Conservation (phyloP, 2,329 filamentous ascomycete species). For the Cladophialophora exuberans region DNA sequence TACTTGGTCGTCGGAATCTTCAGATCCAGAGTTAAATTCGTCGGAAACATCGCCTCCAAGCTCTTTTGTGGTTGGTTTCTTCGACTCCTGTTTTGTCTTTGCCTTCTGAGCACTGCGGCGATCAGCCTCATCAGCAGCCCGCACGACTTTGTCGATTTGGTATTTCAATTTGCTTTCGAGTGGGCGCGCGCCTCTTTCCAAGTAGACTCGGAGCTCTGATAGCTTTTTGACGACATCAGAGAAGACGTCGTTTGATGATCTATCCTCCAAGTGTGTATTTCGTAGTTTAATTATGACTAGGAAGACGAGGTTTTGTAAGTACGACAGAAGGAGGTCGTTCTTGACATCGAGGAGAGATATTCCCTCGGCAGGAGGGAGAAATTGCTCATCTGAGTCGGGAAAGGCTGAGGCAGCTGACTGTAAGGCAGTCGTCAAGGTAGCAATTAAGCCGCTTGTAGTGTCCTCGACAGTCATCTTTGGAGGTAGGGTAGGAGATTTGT, state of each 20-base stretch:
- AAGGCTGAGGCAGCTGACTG: constrained; percentile 25
- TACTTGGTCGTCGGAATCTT: constrained; percentile 51
- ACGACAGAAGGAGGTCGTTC: constrained; percentile 95
- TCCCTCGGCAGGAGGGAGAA: constrained; percentile 74
- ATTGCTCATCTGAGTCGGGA: constrained; percentile 59
- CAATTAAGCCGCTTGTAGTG: constrained; percentile 15
- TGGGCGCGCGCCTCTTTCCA: constrained; percentile 89
- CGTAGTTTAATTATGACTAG: constrained; percentile 80
- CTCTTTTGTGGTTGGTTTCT: constrained; percentile 35
- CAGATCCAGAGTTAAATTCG: constrained; percentile 41
- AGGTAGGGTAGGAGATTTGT: not conserved
- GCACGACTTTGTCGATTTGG: constrained; percentile 92
- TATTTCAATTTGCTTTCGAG: constrained; percentile 90
- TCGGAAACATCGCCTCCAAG: constrained; percentile 42
- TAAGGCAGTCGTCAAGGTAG: constrained; percentile 27
- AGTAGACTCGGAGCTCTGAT: constrained; percentile 86
- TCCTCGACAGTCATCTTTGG: constrained; percentile 30
- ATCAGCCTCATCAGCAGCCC: constrained; percentile 77
- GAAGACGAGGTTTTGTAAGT: constrained; percentile 91
- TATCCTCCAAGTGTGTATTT: constrained; percentile 41
- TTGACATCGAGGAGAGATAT: constrained; percentile 95
- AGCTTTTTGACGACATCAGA: constrained; percentile 80
- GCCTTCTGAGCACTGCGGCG: constrained; percentile 44
- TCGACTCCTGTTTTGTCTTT: constrained; percentile 38
- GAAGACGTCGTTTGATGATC: constrained; percentile 46